Evolutionary conservation across 2,329 filamentous ascomycete species (phyloP).

Genomic region (Xylaria sp.): DNA sequence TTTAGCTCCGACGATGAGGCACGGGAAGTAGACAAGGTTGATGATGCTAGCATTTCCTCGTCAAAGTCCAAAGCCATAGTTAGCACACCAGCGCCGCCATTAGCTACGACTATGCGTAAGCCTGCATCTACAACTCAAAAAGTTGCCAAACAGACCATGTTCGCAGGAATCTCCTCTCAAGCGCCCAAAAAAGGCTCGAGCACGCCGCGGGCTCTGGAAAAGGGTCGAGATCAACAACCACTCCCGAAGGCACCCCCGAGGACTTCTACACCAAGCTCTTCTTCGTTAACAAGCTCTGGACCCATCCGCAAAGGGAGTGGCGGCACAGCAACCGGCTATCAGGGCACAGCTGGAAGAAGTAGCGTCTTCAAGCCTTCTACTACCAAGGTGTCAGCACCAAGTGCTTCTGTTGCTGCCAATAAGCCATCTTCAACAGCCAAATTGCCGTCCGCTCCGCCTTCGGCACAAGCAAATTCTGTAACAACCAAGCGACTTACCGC

Average conservation of each 20-base stretch:
- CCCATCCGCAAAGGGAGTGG: slow-evolving; percentile 30
- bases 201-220: slow-evolving; percentile 15
- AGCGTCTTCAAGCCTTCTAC: slow-evolving; percentile 29
- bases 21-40: slow-evolving; percentile 40
- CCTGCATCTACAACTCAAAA: slow-evolving; percentile 3
- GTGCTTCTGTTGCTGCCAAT: slow-evolving; percentile 8
- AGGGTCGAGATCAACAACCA: slow-evolving; percentile 29
- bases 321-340: slow-evolving; percentile 49
- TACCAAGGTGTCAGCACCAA: slow-evolving; percentile 10
- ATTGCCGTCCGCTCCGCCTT: slow-evolving; percentile 16
- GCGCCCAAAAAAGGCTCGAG: slow-evolving; percentile 13
- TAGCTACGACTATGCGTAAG: not conserved
- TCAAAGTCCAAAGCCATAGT: slow-evolving; percentile 23
- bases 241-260: slow-evolving; percentile 29
- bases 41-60: slow-evolving; percentile 19
- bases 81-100: not conserved
- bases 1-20: slow-evolving; percentile 44
- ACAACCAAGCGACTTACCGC: slow-evolving; percentile 45
- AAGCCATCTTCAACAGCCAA: slow-evolving; percentile 28
- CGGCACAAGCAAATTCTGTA: slow-evolving; percentile 39
- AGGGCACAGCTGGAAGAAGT: slow-evolving; percentile 52
- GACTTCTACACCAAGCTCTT: slow-evolving; percentile 12
- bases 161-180: slow-evolving; percentile 32
- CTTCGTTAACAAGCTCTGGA: slow-evolving; percentile 25
- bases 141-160: slow-evolving; percentile 41